Evolutionary conservation across 257 asterid genomes (phyloP).

Genomic region (Solanum paucissectum): DNA sequence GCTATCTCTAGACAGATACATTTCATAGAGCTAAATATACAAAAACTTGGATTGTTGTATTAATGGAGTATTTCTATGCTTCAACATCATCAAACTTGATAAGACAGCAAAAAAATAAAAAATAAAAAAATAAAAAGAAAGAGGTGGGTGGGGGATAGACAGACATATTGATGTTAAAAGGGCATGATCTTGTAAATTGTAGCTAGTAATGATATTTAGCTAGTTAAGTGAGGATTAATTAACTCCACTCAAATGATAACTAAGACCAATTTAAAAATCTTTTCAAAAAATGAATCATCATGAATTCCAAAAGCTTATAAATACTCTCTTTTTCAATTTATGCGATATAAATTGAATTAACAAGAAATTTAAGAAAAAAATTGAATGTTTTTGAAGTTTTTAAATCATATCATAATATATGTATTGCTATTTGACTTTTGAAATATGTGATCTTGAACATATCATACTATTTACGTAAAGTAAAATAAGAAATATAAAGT

Average conservation of each 20-base stretch:
- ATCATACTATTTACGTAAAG: no score
- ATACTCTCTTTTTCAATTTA: background rate
- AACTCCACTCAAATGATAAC: background rate
- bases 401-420: no score
- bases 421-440: no score
- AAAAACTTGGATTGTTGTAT: background rate
- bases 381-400: no score
- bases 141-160: no score
- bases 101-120: background rate
- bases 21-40: background rate
- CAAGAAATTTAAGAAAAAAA: background rate
- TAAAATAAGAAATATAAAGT: no score
- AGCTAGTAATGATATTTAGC: background rate
- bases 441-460: no score
- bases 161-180: background rate
- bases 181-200: background rate
- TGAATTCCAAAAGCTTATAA: background rate
- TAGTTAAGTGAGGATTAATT: background rate
- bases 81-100: background rate
- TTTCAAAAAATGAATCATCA: background rate
- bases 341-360: fast-evolving
- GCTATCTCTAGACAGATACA: background rate
- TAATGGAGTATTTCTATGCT: background rate
- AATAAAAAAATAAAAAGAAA: background rate
- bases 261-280: background rate